Evolutionary conservation across 225 moss, liverwort and hornwort genomes (phyloP).

Genomic region (Straminergon stramineum): DNA sequence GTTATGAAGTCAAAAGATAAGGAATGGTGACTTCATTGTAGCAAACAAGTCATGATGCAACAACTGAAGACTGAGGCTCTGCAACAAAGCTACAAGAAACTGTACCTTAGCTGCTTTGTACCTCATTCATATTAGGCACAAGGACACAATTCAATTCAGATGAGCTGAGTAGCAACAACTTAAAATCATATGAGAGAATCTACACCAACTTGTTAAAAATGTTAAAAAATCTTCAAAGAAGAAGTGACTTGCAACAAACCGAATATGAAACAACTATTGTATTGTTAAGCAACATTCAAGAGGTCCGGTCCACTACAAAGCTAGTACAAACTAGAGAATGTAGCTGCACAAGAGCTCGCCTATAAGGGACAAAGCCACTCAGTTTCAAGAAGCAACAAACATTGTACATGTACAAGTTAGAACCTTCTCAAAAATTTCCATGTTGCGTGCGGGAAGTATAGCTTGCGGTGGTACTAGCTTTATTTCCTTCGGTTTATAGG

Average conservation of each 20-base stretch:
- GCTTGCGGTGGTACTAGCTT: not conserved
- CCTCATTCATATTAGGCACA: not conserved
- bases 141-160: not conserved
- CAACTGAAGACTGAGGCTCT: not conserved
- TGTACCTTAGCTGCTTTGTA: not conserved
- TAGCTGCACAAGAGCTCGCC: not conserved
- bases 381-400: not conserved
- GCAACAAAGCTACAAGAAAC: not conserved
- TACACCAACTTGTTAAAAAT: not conserved
- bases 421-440: not conserved
- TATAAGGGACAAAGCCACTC: not conserved
- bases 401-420: not conserved
- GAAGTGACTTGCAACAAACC: not conserved
- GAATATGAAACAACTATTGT: not conserved
- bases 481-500: not conserved
- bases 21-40: no score
- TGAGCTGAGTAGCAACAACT: no score
- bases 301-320: no score
- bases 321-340: not conserved
- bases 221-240: no score
- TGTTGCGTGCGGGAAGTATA: fast-evolving
- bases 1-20: not conserved
- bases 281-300: not conserved
- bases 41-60: not conserved
- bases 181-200: not conserved